Percentiles rank a stretch among this genome's conserved stretches.
phyloP scores from a whole-genome alignment of 202 grass and related monocot species.

The Sporobolus alterniflorus region DNA sequence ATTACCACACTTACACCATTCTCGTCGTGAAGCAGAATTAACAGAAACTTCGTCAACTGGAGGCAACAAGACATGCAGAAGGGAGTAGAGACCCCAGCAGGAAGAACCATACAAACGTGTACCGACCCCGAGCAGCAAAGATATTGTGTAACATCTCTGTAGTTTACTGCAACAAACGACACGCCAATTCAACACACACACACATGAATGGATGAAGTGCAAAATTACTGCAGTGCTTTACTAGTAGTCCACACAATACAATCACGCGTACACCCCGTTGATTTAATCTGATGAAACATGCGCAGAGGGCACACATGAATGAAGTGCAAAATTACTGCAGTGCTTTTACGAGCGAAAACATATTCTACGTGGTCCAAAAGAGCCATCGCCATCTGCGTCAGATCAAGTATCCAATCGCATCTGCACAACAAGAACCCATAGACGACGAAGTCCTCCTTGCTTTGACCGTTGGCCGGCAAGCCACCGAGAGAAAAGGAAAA shows the following conservation, averaged over 20 bases:
- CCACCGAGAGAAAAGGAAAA: background rate
- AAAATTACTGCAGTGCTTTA: background rate
- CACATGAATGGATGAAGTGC: no score
- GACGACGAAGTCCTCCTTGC: background rate
- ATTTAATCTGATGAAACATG: background rate
- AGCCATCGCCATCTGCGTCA: slow-evolving; percentile 3
- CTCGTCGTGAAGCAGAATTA: background rate
- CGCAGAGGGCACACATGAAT: no score
- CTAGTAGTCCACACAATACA: background rate
- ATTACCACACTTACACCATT: background rate
- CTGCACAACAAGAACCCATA: background rate
- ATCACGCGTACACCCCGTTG: no score
- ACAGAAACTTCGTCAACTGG: background rate
- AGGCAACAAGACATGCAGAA: background rate
- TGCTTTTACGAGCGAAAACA: background rate
- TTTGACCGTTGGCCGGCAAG: slow-evolving; percentile 17
- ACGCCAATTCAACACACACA: no score
- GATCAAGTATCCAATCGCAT: slow-evolving; percentile 21
- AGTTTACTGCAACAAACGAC: no score
- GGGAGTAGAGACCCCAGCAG: background rate
- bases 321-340: no score
- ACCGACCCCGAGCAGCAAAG: no score
- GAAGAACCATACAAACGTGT: background rate
- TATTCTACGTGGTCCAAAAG: background rate
- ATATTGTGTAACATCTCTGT: no score